phyloP scores from a whole-genome alignment of 164 flowering plant genomes.

The Berberis thunbergii region DNA sequence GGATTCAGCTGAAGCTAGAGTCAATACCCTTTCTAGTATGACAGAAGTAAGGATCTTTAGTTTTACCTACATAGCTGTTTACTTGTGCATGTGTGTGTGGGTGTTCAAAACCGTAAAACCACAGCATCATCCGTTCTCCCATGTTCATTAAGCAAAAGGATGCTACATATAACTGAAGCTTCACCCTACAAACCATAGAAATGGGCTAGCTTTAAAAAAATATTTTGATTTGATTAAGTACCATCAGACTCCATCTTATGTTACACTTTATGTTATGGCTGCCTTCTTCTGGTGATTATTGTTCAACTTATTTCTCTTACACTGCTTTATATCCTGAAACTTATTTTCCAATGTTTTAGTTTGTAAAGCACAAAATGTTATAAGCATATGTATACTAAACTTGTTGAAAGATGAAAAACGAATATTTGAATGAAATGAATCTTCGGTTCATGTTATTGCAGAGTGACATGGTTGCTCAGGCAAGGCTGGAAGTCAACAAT shows the following conservation, averaged over 20 bases:
- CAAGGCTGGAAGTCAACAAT: constrained; percentile 62
- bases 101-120: not conserved
- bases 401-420: no score
- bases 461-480: constrained; percentile 76
- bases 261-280: no score
- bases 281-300: no score
- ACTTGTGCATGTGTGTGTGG: no score
- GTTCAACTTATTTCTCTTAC: no score
- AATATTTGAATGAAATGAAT: not conserved
- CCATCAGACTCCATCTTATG: no score
- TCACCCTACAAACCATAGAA: no score
- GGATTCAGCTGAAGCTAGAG: constrained; percentile 67
- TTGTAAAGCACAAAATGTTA: no score
- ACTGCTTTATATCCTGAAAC: not conserved
- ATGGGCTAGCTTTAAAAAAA: no score
- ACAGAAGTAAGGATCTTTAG: constrained; percentile 53
- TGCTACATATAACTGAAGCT: no score
- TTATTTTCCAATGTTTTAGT: not conserved
- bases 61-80: not conserved
- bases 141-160: not conserved
- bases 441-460: constrained; percentile 20
- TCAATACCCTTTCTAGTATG: constrained; percentile 53
- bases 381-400: no score
- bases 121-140: not conserved
- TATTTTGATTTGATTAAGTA: no score